These are phyloP conservation scores for Trypanosoma melophagium DNA, from an alignment of 208 protist genomes.

Conservation along the genomic window DNA sequence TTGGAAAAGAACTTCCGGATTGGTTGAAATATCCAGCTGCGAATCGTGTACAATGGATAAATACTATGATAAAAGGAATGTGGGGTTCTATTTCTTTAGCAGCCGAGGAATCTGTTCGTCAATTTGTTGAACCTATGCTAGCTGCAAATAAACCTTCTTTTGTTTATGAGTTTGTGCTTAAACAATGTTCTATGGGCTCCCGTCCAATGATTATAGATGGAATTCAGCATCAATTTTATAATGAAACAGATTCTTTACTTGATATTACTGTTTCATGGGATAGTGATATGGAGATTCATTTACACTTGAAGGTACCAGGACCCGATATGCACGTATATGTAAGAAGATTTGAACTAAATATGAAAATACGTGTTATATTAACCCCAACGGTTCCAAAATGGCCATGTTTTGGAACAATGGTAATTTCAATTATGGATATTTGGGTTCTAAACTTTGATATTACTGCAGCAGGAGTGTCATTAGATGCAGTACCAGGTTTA, in stretches of 20 bases:
- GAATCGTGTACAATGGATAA: constrained; percentile 69
- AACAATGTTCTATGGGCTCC: constrained; percentile 46
- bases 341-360: constrained; percentile 53
- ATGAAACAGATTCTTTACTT: constrained; percentile 51
- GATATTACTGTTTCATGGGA: constrained; percentile 70
- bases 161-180: constrained; percentile 51
- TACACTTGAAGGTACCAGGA: constrained; percentile 60
- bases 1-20: constrained; percentile 62
- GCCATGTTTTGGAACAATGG: constrained; percentile 71
- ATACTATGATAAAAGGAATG: constrained; percentile 49
- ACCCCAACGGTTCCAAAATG: constrained; percentile 66
- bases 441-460: constrained; percentile 66
- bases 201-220: constrained; percentile 58
- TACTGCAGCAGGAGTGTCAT: constrained; percentile 48
- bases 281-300: constrained; percentile 58
- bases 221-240: constrained; percentile 61
- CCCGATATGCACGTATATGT: constrained; percentile 67
- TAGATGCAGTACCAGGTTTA: constrained; percentile 64
- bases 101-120: constrained; percentile 45
- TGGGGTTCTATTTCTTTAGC: constrained; percentile 61
- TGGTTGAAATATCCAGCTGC: constrained; percentile 71
- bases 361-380: constrained; percentile 57
- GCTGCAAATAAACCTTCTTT: constrained; percentile 51
- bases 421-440: constrained; percentile 58
- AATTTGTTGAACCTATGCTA: constrained; percentile 45